Conservation (phyloP, 345 rosid genomes). For the Punica granatum region DNA sequence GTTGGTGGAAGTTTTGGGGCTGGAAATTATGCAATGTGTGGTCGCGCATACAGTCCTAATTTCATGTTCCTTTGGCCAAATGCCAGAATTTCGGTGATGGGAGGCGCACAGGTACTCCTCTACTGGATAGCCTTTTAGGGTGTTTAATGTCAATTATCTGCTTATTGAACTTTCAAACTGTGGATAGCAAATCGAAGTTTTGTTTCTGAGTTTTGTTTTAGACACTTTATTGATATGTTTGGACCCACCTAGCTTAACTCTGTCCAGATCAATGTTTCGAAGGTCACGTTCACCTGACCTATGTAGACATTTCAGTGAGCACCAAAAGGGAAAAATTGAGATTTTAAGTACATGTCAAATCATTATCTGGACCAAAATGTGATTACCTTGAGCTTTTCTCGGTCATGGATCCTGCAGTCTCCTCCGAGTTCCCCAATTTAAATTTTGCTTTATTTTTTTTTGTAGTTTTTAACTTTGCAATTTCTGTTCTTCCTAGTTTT, state of each 20-base stretch:
- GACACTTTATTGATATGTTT: too few species aligned
- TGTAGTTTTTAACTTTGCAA: not conserved
- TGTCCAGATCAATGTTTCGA: not conserved
- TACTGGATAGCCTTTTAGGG: not conserved
- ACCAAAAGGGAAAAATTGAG: not conserved
- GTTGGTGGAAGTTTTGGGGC: slow-evolving; percentile 98
- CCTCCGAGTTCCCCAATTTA: not conserved
- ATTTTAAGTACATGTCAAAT: too few species aligned
- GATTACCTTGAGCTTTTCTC: too few species aligned
- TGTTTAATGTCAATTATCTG: not conserved
- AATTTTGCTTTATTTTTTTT: not conserved
- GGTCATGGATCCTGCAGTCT: not conserved
- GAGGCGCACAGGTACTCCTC: slow-evolving; percentile 76
- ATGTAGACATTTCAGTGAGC: not conserved
- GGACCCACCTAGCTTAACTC: not conserved
- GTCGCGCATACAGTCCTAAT: slow-evolving; percentile 85
- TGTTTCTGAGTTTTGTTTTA: not conserved
- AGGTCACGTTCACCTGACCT: not conserved
- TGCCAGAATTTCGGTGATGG: slow-evolving; percentile 92
- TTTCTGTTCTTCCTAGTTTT: not conserved
- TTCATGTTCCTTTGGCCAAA: slow-evolving; percentile 98
- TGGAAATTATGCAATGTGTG: slow-evolving; percentile 98
- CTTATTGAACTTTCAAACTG: not conserved
- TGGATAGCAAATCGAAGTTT: not conserved
- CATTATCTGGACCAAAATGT: too few species aligned